Evolutionary conservation across 371 early-diverging fungal genomes (phyloP), one percentile per base, ranked within the genome.

Genomic region (Actinomucor elegans): DNA sequence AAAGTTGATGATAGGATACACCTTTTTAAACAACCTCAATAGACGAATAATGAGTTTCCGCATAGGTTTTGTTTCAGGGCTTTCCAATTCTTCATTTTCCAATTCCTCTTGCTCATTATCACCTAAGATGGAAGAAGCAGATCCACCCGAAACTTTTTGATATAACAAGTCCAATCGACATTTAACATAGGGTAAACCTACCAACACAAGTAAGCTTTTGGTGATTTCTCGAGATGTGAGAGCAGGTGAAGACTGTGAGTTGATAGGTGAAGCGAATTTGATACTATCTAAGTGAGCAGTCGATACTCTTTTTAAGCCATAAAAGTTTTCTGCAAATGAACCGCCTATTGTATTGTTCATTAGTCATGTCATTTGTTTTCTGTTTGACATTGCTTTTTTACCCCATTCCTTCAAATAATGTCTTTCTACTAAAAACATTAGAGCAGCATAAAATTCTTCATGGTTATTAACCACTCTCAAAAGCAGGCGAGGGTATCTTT

Each of bases 321-420:
- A 96, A 70, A 94, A 94, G 70, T 90, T 89, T 71, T 96, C 96
- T 14, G 94, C 83, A 71, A 93, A 94, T 11, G 96, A 92, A 1
- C 81, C 89, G 34, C 87, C 89, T 89, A 61, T 23, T 24, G 20
- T 20, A 34, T 44, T 27, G 26, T 12, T 31, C 20, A 50, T 48
- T 61, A 47, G 48, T 51, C 32, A 33, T 54, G 32, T 10, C 2
- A 18, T 34, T 29, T 36, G 4, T 7, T 12, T 21, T 2, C 9
- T 11, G 10, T 35, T 18, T 34, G 23, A 32, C 14, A n/a, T 23
- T 42, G 36, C 37, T 32, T 44, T 26, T 58, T 52, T 79, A 86
- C 90, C 87, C 78, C 88, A 91, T 58, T 85, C 83, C 34, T 84
- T 79, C 51, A 94, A 77, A 55, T 92, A 94, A 55, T 92, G 89